Evolutionary conservation across 495 filamentous ascomycete species (phyloP), one percentile per base, ranked within the genome.

Genomic region (Podospora bellae-mahoneyi): DNA sequence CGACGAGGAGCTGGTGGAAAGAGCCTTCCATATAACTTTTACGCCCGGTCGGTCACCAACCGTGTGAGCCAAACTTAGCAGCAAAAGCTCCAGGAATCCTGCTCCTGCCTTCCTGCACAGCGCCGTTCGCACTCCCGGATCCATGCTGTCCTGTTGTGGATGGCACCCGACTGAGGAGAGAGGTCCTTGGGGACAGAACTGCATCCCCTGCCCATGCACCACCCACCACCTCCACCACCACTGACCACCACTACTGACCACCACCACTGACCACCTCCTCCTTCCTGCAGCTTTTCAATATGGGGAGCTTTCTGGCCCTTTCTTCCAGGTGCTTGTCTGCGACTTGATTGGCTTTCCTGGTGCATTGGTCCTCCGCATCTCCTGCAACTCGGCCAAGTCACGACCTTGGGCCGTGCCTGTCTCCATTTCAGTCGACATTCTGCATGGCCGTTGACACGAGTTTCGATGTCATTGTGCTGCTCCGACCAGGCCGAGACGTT

Each of bases 241-340:
- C 20, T 20, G 20, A 20, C 20, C 23, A 48, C 39, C 39, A 23
- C 23, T 1, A 23, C 23, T 23, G 23, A 23, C 20, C 23, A 48
- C 39, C 39, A 23, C 23, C 23, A 23, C 23, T 23, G 23, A 23
- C 23, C 23, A 48, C 39, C 39, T 48, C 39, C n/a, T 23, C n/a
- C 55, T 58, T 9, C n/a, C 55, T 58, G 55, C 55, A 26, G 55
- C 55, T 19, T 58, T 26, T 26, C 55, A 58, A 58, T 58, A 58
- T 58, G 18, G 55, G 18, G 55, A 58, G 55, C 55, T 58, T 58
- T 58, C 55, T 58, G n/a, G 55, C 55, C 23, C 18, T 58, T 58
- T 58, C 55, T 20, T 58, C n/a, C 1, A 23, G 23, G 23, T 23
- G 55, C 39, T 58, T 5, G 55, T 58, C 18, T 5, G 1, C 55